Evolutionary conservation across 2,329 filamentous ascomycete genomes (phyloP), one percentile per base, ranked within the genome.

Genomic region (Cordyceps tenuipes): DNA sequence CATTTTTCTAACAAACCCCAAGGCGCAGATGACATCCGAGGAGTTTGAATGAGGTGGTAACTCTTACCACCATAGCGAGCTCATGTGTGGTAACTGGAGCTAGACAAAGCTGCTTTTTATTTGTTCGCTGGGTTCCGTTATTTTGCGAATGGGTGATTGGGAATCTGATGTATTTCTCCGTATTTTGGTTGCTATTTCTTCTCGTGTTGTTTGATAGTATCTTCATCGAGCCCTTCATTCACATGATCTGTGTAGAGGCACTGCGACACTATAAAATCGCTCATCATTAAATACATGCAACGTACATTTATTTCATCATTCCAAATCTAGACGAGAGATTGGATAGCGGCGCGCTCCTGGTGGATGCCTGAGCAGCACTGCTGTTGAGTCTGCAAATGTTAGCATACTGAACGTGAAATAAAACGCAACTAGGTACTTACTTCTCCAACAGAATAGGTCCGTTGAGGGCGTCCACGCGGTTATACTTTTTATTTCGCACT

Each of bases 361-460:
- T 77, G 15, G 85, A 78, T 61, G 77, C 81, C 66, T 84, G 82
- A 10, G 87, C 77, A 2, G 82, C 80, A 51, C 84, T 59, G 41
- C 26, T 79, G 19, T 86, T 89, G 63, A 91, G 80, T 68, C 86
- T 89, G 67, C 43, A 51, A 47, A 12, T 36, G 63, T 76, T 63
- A 76, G 63, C 49, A 50, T 41, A 26, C 31, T 54, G 4, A 57
- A 26, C 44, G 13, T 12, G 21, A 49, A 43, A 13, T 9, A 23
- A 36, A 41, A 51, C 52, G 26, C 46, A 23, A 23, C 13, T 9
- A 26, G 26, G 7, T 8, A 68, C 80, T 65, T 81, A 90, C 89
- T 99, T 99, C 76, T 97, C 93, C n/a, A 99, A 74, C 63, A 99
- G 72, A 46, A 90, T 79, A 0, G 92, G 91, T 0, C 93, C 94